phyloP scores from a whole-genome alignment of 2,329 filamentous ascomycete genomes.

The Colletotrichum chrysophilum region DNA sequence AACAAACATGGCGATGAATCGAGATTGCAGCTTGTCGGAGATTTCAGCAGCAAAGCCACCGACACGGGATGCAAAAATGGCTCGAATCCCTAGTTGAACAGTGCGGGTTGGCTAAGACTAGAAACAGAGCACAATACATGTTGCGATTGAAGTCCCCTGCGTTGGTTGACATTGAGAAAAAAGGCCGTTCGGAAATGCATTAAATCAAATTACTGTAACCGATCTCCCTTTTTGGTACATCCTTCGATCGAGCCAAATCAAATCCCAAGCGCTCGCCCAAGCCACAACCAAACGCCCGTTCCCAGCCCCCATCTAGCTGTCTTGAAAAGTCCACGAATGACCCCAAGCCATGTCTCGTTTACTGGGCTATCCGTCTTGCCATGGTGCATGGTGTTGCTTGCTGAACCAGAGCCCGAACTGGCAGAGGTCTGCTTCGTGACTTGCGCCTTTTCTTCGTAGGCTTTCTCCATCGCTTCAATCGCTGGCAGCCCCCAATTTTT shows the following conservation, averaged over 20 bases:
- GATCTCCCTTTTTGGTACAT: background rate
- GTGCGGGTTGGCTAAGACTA: accelerated
- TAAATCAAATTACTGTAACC: accelerated
- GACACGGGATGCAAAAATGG: accelerated
- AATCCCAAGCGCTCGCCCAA: background rate
- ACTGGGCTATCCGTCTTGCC: background rate
- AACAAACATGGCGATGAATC: background rate
- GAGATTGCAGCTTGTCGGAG: background rate
- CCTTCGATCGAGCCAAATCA: background rate
- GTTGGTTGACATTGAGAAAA: background rate
- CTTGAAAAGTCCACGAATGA: background rate
- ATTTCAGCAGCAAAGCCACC: background rate
- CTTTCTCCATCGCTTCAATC: background rate
- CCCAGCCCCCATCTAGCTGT: background rate
- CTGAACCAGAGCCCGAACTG: background rate
- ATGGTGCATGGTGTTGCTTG: background rate
- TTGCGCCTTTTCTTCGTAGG: background rate
- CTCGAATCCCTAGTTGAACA: background rate
- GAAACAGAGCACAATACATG: background rate
- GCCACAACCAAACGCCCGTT: background rate
- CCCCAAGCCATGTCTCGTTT: background rate
- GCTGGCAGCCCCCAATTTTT: background rate
- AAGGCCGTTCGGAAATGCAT: background rate
- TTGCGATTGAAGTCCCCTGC: accelerated
- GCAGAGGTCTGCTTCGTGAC: background rate